Conservation (phyloP, 352 stramenopile species). For the Pythium sukuiense region DNA sequence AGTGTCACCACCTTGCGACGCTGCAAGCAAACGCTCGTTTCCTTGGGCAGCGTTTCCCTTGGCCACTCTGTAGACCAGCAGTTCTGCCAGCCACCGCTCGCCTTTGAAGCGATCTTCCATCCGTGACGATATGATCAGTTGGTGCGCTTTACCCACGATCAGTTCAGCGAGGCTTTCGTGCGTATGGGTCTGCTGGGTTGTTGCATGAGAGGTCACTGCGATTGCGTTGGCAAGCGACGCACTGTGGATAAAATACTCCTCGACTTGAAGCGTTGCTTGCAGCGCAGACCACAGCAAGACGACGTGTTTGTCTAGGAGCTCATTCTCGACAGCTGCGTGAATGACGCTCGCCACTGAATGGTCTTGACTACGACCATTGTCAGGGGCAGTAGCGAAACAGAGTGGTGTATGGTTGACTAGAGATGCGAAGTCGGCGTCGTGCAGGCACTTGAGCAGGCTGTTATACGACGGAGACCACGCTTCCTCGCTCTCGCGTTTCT, state of each 20-base stretch:
- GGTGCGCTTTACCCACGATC: conserved; percentile 34
- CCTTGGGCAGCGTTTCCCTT: neutral
- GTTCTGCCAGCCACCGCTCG: conserved; percentile 55
- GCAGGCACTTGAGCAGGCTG: conserved; percentile 14
- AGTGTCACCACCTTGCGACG: neutral
- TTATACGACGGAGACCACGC: conserved; percentile 8
- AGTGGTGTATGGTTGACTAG: conserved; percentile 5
- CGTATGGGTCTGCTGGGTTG: conserved; percentile 1
- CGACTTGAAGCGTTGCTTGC: conserved; percentile 22
- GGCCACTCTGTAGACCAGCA: conserved; percentile 26
- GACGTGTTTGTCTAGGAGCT: conserved; percentile 40
- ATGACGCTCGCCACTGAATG: conserved; percentile 31
- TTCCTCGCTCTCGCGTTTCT: neutral
- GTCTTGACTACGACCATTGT: neutral
- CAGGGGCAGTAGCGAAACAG: neutral
- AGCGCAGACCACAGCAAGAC: conserved; percentile 42
- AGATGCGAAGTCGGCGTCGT: conserved; percentile 5
- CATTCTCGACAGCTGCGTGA: conserved; percentile 11
- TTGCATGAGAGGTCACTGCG: conserved; percentile 19
- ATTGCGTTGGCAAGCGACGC: conserved; percentile 32
- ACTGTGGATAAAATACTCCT: conserved; percentile 51
- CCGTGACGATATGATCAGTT: conserved; percentile 31
- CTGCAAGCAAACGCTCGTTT: neutral
- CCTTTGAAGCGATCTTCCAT: conserved; percentile 42
- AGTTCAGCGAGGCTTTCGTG: conserved; percentile 25